These are phyloP conservation scores for Leccinum disarticulatum DNA, from an alignment of 768 basidiomycete genomes.

Conservation along the genomic window DNA sequence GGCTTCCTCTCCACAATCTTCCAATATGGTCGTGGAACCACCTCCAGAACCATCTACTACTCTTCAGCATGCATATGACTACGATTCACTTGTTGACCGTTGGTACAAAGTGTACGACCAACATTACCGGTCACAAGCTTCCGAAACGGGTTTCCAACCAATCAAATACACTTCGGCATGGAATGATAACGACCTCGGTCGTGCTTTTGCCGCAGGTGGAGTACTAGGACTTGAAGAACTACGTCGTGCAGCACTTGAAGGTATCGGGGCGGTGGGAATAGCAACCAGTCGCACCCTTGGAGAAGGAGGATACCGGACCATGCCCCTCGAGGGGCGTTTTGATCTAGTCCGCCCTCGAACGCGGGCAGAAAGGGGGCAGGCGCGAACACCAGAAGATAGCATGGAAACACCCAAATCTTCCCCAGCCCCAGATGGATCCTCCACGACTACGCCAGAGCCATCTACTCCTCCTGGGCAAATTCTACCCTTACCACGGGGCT, in stretches of 20 bases:
- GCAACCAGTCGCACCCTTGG: conserved; percentile 26
- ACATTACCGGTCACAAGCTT: conserved; percentile 68
- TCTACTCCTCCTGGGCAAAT: conserved; percentile 41
- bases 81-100: conserved; percentile 77
- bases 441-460: conserved; percentile 16
- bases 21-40: conserved; percentile 32
- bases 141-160: conserved; percentile 45
- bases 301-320: conserved; percentile 72
- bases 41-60: conserved; percentile 6
- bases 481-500: conserved; percentile 30
- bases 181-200: conserved; percentile 45
- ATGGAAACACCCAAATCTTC: conserved; percentile 21
- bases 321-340: conserved; percentile 87
- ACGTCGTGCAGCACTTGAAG: conserved; percentile 33
- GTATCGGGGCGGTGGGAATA: conserved; percentile 22
- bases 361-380: conserved; percentile 21
- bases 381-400: not conserved
- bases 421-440: conserved; percentile 3
- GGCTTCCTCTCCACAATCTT: conserved; percentile 38
- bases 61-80: conserved; percentile 62
- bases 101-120: conserved; percentile 93
- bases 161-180: conserved; percentile 73
- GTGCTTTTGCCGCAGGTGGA: conserved; percentile 14
- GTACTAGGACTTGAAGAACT: conserved; percentile 44
- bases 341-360: conserved; percentile 68